Percentiles rank a stretch among this genome's conserved stretches.
Evolutionary conservation across 2,329 filamentous ascomycete genomes (phyloP).

Genomic region (Ophiostoma ulmi): DNA sequence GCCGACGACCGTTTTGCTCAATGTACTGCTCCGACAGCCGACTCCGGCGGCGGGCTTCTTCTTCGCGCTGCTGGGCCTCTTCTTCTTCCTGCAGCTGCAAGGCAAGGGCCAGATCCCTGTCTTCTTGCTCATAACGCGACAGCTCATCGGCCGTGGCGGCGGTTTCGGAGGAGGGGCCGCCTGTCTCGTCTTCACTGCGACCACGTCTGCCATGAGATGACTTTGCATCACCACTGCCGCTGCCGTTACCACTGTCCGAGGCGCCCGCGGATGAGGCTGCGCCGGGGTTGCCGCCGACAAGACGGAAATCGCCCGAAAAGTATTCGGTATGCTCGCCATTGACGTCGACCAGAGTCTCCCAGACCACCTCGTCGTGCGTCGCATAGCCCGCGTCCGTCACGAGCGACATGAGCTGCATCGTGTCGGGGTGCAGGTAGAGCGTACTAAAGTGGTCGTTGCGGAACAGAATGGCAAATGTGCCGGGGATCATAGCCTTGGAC

Average conservation of each 20-base stretch:
- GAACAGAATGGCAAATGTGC: constrained; percentile 84
- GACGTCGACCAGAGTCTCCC: constrained; percentile 88
- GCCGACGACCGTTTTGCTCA: constrained; percentile 52
- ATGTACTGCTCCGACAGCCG: constrained; percentile 66
- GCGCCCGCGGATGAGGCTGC: background rate
- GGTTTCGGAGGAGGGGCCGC: background rate
- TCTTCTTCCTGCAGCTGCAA: constrained; percentile 94
- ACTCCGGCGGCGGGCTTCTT: constrained; percentile 57
- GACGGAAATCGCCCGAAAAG: constrained; percentile 82
- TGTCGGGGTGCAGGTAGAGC: constrained; percentile 79
- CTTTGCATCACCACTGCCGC: constrained; percentile 42
- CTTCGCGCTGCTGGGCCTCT: constrained; percentile 65
- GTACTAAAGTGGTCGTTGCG: constrained; percentile 97
- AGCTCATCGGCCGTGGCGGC: constrained; percentile 1
- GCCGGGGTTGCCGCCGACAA: constrained; percentile 57
- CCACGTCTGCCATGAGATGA: constrained; percentile 23
- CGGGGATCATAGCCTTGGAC: constrained; percentile 63
- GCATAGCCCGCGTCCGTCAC: constrained; percentile 93
- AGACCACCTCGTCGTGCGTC: constrained; percentile 83
- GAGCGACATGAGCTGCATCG: constrained; percentile 68
- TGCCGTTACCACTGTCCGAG: constrained; percentile 59
- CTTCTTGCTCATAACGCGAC: constrained; percentile 61
- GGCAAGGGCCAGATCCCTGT: constrained; percentile 80
- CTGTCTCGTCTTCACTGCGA: background rate
- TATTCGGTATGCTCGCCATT: constrained; percentile 78